Evolutionary conservation across 371 early-diverging fungal genomes (phyloP).

Genomic region (Mortierella sp.): DNA sequence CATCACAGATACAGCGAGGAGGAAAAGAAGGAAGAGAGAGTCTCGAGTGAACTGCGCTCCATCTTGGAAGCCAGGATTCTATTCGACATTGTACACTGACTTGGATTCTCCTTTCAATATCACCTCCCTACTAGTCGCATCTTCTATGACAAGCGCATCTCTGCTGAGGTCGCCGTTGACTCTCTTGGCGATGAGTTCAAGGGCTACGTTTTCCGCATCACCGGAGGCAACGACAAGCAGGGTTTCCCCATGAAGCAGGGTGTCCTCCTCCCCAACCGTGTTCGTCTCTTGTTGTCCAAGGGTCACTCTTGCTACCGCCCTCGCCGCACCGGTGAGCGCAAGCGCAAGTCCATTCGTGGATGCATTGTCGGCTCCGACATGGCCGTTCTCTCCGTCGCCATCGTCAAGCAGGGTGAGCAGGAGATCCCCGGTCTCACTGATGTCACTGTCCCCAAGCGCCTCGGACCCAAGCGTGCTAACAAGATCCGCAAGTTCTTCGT

Average conservation of each 20-base stretch:
- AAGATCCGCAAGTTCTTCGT: slow-evolving; percentile 98
- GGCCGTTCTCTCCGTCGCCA: slow-evolving; percentile 92
- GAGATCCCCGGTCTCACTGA: slow-evolving; percentile 98
- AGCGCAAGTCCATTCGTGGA: slow-evolving; percentile 99
- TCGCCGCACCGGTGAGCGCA: slow-evolving; percentile 98
- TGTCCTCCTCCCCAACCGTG: slow-evolving; percentile 94
- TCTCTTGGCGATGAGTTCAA: slow-evolving; percentile 98
- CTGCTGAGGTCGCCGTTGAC: slow-evolving; percentile 96
- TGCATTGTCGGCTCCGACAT: slow-evolving; percentile 98
- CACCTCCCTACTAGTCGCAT: slow-evolving; percentile 72
- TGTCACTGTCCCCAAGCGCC: slow-evolving; percentile 89
- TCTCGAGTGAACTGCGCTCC: too few species aligned
- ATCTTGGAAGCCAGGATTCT: not conserved
- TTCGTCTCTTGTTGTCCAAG: slow-evolving; percentile 93
- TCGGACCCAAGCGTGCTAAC: slow-evolving; percentile 98
- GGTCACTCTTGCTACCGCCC: slow-evolving; percentile 99
- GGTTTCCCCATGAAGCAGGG: slow-evolving; percentile 99
- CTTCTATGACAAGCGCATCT: slow-evolving; percentile 99
- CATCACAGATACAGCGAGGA: too few species aligned
- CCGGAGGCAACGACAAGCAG: slow-evolving; percentile 99
- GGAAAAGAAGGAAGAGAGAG: too few species aligned
- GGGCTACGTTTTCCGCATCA: slow-evolving; percentile 98
- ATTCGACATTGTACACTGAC: not conserved
- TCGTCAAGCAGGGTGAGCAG: slow-evolving; percentile 97
- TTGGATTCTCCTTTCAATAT: not conserved